Evolutionary conservation across 2,329 filamentous ascomycete genomes (phyloP).

Genomic region (Diatrype stigma): DNA sequence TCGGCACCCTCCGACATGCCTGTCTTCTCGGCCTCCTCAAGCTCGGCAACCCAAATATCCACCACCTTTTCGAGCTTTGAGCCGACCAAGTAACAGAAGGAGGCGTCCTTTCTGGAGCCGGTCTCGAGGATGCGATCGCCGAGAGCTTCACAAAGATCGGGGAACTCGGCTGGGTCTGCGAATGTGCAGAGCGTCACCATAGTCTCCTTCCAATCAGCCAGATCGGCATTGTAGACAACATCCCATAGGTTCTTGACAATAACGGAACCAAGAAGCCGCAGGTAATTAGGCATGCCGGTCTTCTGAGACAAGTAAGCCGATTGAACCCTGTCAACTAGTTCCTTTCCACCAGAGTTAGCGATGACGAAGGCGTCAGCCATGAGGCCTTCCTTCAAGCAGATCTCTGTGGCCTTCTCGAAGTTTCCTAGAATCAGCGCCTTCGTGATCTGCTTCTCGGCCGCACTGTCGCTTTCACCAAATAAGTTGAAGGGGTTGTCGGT

Average conservation of each 20-base stretch:
- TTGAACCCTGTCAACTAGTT: conserved; percentile 91
- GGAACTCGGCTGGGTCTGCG: conserved; percentile 84
- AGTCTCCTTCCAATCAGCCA: conserved; percentile 92
- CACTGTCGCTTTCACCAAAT: conserved; percentile 76
- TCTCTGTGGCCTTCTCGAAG: conserved; percentile 83
- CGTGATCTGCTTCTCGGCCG: conserved; percentile 82
- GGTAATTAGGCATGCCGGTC: conserved; percentile 79
- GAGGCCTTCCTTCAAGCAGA: conserved; percentile 82
- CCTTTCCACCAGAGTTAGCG: conserved; percentile 91
- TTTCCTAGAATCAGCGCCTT: conserved; percentile 83
- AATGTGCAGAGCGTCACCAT: conserved; percentile 97
- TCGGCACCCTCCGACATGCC: conserved; percentile 67
- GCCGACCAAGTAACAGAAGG: conserved; percentile 93
- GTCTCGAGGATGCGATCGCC: conserved; percentile 83
- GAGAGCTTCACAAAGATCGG: conserved; percentile 89
- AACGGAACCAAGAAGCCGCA: conserved; percentile 84
- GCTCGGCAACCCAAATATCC: conserved; percentile 85
- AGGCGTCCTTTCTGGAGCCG: conserved; percentile 80
- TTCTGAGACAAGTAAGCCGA: conserved; percentile 84
- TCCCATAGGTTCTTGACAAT: conserved; percentile 98
- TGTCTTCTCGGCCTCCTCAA: conserved; percentile 77
- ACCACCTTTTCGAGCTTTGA: conserved; percentile 98
- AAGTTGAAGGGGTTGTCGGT: conserved; percentile 93
- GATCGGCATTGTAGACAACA: conserved; percentile 90
- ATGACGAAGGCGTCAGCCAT: conserved; percentile 97